Base-by-base conservation (phyloP, 2,329 filamentous ascomycete genomes). In the Leptographium procerum region DNA sequence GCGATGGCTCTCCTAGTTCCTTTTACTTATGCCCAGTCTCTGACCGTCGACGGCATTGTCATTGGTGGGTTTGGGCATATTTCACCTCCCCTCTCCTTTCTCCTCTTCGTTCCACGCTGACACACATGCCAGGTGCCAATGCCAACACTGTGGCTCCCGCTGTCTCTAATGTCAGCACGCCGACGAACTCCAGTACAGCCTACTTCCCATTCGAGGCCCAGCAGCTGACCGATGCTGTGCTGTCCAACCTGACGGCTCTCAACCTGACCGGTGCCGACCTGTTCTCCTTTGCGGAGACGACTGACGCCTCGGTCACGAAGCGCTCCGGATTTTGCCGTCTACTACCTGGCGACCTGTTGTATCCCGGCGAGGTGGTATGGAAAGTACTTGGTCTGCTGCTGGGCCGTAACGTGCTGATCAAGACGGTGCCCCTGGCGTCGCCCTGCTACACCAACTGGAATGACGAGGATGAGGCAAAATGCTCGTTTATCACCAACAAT, bases 341-440 rank as follows among this genome's bases (percentile, higher is more conserved):
- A 10, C 60, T 64, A 36, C 81, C 82, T 0, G 75, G 74, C 19
- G 78, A 84, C 58, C n/a, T 61, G 1, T 75, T 73, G 64, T 86
- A 82, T 81, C 83, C 83, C 0, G 67, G 69, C 0, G 26, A 62
- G 0, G 52, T 64, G 1, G 66, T 68, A 6, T 86, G 82, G 82
- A 63, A 69, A 8, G 57, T 64, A 0, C 74, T 86, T 56, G 83
- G 85, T 64, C 57, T 65, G 16, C 75, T 80, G 1, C 69, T 84
- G 2, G 69, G 70, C 26, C 16, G 1, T 16, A 80, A 79, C 1
- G 71, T 69, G 5, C 69, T 85, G 31, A 70, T 85, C 48, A 71
- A 74, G 13, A 82, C 78, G 0, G 68, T 76, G 2, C 82, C 83
- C 0, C 64, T 83, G 3, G 82, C 73, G 0, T 66, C 74, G 2